These are phyloP conservation scores for Porogramme epimiltina DNA, from an alignment of 1,284 basidiomycete species.

Conservation along the genomic window DNA sequence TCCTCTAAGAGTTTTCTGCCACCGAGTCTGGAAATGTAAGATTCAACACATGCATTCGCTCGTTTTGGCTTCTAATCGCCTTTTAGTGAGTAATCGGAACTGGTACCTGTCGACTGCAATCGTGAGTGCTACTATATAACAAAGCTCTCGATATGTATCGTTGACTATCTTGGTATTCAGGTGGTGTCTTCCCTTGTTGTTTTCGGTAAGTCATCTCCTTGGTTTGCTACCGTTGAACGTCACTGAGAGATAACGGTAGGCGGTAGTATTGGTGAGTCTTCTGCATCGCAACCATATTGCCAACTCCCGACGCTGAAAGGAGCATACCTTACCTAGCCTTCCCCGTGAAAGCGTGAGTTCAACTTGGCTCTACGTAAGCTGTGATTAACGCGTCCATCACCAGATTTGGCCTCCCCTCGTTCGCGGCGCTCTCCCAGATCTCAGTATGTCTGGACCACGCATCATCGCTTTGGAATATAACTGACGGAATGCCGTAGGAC, in stretches of 20 bases:
- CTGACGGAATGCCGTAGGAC: background rate
- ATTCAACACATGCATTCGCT: background rate
- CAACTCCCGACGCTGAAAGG: too few species aligned
- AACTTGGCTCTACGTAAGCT: background rate
- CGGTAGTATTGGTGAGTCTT: constrained; percentile 19
- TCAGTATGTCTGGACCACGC: constrained; percentile 4
- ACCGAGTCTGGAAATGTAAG: constrained; percentile 23
- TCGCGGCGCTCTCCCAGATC: constrained; percentile 7
- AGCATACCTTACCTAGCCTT: constrained; percentile 9
- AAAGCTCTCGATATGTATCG: background rate
- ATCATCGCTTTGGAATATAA: background rate
- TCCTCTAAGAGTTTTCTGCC: constrained; percentile 16
- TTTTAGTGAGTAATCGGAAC: constrained; percentile 19
- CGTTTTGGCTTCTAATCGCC: too few species aligned
- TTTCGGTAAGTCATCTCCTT: constrained; percentile 13
- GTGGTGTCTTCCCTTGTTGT: constrained; percentile 12
- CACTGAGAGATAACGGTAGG: constrained; percentile 1
- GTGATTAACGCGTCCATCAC: background rate
- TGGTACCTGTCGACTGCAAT: constrained; percentile 11
- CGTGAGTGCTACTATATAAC: constrained; percentile 1
- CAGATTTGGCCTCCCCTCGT: constrained; percentile 16
- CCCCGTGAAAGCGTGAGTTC: constrained; percentile 16
- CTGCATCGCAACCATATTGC: background rate
- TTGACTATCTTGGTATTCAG: background rate
- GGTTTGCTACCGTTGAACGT: background rate